These are phyloP conservation scores for Mikania micrantha DNA, from an alignment of 129 eudicot species.

Conservation along the genomic window DNA sequence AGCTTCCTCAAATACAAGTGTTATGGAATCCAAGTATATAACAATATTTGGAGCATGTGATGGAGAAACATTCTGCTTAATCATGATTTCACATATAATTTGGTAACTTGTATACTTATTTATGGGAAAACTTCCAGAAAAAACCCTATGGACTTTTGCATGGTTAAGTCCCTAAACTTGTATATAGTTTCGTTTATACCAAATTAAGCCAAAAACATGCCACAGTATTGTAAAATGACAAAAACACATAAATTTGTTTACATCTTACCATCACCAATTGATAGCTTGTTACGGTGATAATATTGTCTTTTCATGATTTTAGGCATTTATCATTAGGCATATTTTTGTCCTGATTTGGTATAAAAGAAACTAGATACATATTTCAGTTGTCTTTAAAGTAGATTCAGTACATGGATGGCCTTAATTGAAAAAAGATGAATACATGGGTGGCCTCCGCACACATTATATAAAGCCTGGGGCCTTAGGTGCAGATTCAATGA, in stretches of 20 bases:
- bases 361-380: neutral
- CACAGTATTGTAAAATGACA: neutral
- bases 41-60: slow-evolving; percentile 59
- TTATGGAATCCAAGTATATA: slow-evolving; percentile 74
- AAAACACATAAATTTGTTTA: neutral
- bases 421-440: neutral
- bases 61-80: slow-evolving; percentile 79
- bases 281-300: neutral
- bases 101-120: neutral
- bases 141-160: neutral
- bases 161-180: neutral
- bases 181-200: neutral
- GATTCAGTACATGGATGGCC: neutral
- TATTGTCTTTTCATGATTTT: neutral
- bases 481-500: neutral
- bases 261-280: neutral
- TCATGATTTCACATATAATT: neutral
- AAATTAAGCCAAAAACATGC: neutral
- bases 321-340: neutral
- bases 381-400: neutral
- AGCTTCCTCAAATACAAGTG: slow-evolving; percentile 73
- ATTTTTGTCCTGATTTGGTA: neutral
- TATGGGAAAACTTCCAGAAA: neutral
- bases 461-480: neutral
- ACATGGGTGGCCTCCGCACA: neutral